Conservation (phyloP, 352 stramenopile genomes). For the Globisporangium uncinulatum region DNA sequence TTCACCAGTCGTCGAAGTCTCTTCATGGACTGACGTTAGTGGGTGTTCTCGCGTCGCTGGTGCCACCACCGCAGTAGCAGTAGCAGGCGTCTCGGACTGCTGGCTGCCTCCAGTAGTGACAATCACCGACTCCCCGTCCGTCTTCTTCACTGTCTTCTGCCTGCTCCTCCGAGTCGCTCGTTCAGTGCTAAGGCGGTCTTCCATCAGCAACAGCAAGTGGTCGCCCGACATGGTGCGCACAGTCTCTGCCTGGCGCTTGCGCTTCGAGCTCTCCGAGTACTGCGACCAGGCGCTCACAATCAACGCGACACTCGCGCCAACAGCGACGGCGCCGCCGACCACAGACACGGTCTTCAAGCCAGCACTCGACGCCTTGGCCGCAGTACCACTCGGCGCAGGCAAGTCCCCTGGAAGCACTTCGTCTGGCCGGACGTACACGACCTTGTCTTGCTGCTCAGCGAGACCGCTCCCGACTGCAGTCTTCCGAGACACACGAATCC, state of each 20-base stretch:
- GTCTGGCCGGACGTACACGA: constrained; percentile 77
- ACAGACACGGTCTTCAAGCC: constrained; percentile 55
- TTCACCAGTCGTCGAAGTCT: not conserved
- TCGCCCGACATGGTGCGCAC: constrained; percentile 71
- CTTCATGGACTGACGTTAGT: not conserved
- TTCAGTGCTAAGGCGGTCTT: constrained; percentile 43
- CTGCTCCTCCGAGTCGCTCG: constrained; percentile 5
- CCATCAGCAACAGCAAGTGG: constrained; percentile 63
- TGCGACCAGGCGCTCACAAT: constrained; percentile 79
- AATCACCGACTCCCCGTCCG: not conserved
- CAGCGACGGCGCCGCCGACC: constrained; percentile 69
- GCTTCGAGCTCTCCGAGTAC: constrained; percentile 64
- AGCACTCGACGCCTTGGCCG: constrained; percentile 7
- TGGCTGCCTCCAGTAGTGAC: constrained; percentile 8
- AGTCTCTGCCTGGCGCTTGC: constrained; percentile 56
- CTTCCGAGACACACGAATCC: constrained; percentile 60
- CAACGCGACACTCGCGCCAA: constrained; percentile 71
- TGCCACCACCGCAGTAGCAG: too few relatives aligned
- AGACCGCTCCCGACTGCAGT: constrained; percentile 20
- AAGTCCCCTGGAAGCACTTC: constrained; percentile 60
- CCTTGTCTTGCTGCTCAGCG: constrained; percentile 51
- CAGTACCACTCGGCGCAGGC: constrained; percentile 19
- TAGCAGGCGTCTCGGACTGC: not conserved
- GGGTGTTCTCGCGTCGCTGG: not conserved
- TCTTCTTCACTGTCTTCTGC: constrained; percentile 11